Base-by-base conservation (phyloP, 106 monocot species). In the Ottelia alismoides region DNA sequence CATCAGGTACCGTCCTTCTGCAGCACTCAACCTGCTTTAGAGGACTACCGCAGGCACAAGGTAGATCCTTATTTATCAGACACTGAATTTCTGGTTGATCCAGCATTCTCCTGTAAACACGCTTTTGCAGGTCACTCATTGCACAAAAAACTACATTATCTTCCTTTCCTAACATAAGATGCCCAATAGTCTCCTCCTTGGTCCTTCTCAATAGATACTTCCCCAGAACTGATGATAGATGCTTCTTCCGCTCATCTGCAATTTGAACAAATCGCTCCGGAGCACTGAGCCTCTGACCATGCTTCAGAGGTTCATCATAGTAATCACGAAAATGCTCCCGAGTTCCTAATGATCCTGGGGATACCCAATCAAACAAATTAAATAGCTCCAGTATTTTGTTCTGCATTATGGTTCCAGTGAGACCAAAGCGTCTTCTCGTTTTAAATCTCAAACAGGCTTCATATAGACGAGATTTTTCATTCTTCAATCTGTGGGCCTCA, bases 131-230 rank as follows among this genome's bases (percentile, higher is more conserved):
- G 25, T 96, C 85, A 59, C 81, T 85, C 88, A 96, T 96, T 47
- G 74, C 73, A 64, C 94, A 96, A 48, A 89, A 89, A 52, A 89
- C 81, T 63, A 82, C 73, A 79, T 96, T 96, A 65, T 96, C 94
- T 72, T 96, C 88, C 59, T 96, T 96, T 27, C 94, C 94, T 30
- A 89, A 64, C 94, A 96, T 89, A 61, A 96, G 88, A 76, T 96
- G 88, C 22, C 88, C 84, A 57, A 96, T 96, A 10, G 94, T 96
- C 69, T 96, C 94, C 57, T 88, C 88, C 50, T 96, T 96, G 30
- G 94, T 96, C 56, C 94, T 84, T 69, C 94, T 88, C 51, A 96
- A 56, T 25, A 96, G 52, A 61, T 85, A 85, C 23, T 76, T 84
- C 21, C 52, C 65, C 40, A 96, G 53, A 60, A 96, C 88, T 53